Evolutionary conservation across 805 yeast species (phyloP).

Genomic region (Saccharomycopsis javanensis): DNA sequence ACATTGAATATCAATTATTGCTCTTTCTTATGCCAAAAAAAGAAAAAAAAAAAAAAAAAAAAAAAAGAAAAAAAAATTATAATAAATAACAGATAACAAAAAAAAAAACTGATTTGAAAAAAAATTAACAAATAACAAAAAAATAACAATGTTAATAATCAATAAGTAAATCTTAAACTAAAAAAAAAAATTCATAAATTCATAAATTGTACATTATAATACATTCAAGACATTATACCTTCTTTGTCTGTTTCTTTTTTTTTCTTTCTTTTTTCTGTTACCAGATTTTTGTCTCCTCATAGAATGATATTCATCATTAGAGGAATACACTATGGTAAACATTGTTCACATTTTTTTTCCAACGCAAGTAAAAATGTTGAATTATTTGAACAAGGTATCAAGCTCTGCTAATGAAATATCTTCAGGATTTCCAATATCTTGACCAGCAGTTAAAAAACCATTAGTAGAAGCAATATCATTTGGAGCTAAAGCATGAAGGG

Average conservation of each 20-base stretch:
- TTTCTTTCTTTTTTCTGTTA: neutral
- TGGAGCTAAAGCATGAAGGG: constrained; percentile 41
- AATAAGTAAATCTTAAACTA: neutral
- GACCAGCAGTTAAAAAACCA: constrained; percentile 52
- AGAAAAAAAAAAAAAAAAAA: neutral
- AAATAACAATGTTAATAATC: neutral
- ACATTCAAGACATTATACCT: neutral
- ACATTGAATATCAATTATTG: neutral
- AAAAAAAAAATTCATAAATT: neutral
- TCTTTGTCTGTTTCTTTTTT: neutral
- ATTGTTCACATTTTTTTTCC: neutral
- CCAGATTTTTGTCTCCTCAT: too few relatives aligned
- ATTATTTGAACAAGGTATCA: constrained; percentile 35
- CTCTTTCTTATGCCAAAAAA: neutral
- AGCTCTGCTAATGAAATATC: constrained; percentile 64
- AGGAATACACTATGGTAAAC: neutral
- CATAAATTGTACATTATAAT: constrained; percentile 1
- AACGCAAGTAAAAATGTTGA: constrained; percentile 16
- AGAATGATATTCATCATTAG: neutral
- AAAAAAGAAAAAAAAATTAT: neutral
- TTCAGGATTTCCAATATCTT: constrained; percentile 74
- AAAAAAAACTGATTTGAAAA: neutral
- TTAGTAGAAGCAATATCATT: constrained; percentile 35
- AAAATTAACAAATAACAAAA: constrained; percentile 1
- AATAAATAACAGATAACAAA: constrained; percentile 2